A percentile compares a stretch with the other conserved stretches of the same genome.
phyloP scores from a whole-genome alignment of 805 yeast genomes.

The Blastobotrys terrestris region DNA sequence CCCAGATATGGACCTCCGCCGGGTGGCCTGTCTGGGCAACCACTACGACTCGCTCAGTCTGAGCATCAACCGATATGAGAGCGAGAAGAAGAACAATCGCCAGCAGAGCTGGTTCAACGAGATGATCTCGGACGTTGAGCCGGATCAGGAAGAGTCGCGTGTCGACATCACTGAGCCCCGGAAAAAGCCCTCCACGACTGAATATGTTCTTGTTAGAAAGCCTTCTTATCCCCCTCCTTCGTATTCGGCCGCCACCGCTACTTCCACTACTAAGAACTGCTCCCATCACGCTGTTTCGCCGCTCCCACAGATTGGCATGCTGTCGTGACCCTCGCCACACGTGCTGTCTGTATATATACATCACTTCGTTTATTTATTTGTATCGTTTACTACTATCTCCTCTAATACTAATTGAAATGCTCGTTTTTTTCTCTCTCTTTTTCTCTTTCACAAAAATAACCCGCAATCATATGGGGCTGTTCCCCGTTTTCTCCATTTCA shows the following conservation, averaged over 20 bases:
- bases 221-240: not conserved
- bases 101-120: not conserved
- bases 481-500: no score
- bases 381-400: no score
- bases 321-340: not conserved
- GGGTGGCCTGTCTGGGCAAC: conserved; percentile 65
- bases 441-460: no score
- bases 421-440: no score
- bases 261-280: not conserved
- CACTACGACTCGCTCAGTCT: conserved; percentile 41
- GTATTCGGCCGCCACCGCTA: not conserved
- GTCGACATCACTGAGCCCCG: not conserved
- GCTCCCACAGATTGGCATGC: not conserved
- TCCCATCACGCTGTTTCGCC: no score
- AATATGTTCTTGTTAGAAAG: not conserved
- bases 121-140: not conserved
- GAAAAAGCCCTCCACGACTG: not conserved
- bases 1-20: conserved; percentile 50
- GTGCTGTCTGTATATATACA: no score
- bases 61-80: not conserved
- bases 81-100: not conserved
- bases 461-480: no score
- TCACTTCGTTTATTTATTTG: no score
- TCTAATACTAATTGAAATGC: no score
- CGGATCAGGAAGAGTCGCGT: not conserved